Evolutionary conservation across 768 basidiomycete genomes (phyloP).

Genomic region (Dendrothele bispora): DNA sequence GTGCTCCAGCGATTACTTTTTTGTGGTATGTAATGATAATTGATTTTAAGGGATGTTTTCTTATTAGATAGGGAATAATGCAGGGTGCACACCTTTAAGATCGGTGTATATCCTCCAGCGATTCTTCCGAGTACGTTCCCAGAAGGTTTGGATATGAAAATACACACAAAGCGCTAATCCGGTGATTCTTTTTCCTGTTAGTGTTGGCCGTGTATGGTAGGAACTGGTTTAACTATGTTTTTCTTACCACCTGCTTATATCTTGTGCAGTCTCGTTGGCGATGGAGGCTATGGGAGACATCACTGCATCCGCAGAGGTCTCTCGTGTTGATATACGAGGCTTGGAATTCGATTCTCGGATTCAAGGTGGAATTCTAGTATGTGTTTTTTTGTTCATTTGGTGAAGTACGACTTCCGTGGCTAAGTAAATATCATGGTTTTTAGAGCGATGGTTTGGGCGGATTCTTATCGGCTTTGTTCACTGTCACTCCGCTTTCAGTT

Average conservation of each 20-base stretch:
- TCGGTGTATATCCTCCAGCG: constrained; percentile 73
- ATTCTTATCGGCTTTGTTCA: constrained; percentile 77
- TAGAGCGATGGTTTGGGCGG: constrained; percentile 81
- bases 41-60: neutral
- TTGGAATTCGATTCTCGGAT: constrained; percentile 78
- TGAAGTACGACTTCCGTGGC: constrained; percentile 39
- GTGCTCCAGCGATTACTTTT: constrained; percentile 79
- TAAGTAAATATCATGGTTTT: constrained; percentile 25
- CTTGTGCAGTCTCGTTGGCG: constrained; percentile 55
- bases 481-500: constrained; percentile 75
- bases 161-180: too few species aligned
- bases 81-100: constrained; percentile 77
- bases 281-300: constrained; percentile 90
- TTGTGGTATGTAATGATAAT: constrained; percentile 48
- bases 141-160: neutral
- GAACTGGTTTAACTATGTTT: neutral
- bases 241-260: neutral
- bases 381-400: constrained; percentile 27
- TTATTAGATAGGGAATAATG: neutral
- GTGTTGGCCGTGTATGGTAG: constrained; percentile 37
- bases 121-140: constrained; percentile 32
- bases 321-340: constrained; percentile 70
- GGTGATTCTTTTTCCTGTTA: neutral
- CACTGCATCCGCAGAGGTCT: constrained; percentile 82
- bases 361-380: constrained; percentile 76